phyloP scores from a whole-genome alignment of 2,329 filamentous ascomycete species.

The Claviceps sp. region DNA sequence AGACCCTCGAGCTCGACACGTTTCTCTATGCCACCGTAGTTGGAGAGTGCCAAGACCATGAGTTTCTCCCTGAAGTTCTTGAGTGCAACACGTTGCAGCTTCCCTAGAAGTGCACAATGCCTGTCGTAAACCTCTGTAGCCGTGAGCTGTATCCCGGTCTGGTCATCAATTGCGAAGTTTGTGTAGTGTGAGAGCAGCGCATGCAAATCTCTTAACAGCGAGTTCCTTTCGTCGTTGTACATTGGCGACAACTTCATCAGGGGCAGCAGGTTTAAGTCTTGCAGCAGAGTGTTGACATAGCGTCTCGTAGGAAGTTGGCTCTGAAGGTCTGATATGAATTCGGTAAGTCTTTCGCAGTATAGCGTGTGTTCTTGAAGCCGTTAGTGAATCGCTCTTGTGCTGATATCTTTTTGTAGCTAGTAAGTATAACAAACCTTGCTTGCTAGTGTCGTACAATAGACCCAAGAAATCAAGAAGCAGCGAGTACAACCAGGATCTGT shows the following conservation, averaged over 20 bases:
- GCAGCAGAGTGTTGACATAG: constrained; percentile 80
- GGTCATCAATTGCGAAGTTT: constrained; percentile 81
- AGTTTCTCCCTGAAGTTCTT: constrained; percentile 82
- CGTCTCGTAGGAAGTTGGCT: constrained; percentile 88
- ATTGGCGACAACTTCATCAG: constrained; percentile 66
- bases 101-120: constrained; percentile 66
- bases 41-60: constrained; percentile 81
- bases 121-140: constrained; percentile 61
- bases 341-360: constrained; percentile 88
- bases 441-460: constrained; percentile 48
- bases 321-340: constrained; percentile 79
- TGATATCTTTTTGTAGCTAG: neutral
- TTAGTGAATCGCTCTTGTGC: neutral
- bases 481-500: constrained; percentile 85
- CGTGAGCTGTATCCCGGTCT: constrained; percentile 66
- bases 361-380: constrained; percentile 1
- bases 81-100: constrained; percentile 63
- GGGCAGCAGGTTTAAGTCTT: constrained; percentile 72
- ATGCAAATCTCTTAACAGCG: constrained; percentile 67
- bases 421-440: constrained; percentile 25
- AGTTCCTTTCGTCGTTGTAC: constrained; percentile 61
- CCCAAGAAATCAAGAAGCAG: constrained; percentile 72
- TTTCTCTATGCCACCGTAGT: constrained; percentile 78
- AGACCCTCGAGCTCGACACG: constrained; percentile 66
- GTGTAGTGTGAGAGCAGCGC: constrained; percentile 75